Conservation (phyloP, 345 rosid genomes). For the Lepidium sativum region DNA sequence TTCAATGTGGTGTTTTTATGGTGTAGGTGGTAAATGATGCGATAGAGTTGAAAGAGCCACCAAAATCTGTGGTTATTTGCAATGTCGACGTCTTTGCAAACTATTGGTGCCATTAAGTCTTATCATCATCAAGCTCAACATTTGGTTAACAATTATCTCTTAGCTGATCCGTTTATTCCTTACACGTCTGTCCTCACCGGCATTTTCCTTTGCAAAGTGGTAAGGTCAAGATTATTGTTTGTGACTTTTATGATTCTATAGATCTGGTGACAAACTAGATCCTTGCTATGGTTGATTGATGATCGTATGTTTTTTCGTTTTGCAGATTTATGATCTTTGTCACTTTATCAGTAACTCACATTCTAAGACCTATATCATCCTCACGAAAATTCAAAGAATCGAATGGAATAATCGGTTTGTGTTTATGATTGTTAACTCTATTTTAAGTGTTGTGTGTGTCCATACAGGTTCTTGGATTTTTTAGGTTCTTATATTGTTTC, state of each 20-base stretch:
- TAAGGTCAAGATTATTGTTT: conserved; percentile 9
- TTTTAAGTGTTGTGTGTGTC: neutral
- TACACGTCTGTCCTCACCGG: conserved; percentile 72
- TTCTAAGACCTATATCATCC: conserved; percentile 54
- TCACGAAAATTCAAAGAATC: conserved; percentile 53
- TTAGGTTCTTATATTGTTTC: neutral
- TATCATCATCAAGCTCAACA: conserved; percentile 65
- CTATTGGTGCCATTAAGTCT: conserved; percentile 34
- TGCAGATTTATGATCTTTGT: conserved; percentile 66
- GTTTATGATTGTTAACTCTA: conserved; percentile 7
- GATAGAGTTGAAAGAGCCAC: neutral
- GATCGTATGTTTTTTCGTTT: neutral
- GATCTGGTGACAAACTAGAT: neutral
- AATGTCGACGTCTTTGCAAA: conserved; percentile 27
- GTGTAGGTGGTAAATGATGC: conserved; percentile 3
- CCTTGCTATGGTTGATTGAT: neutral
- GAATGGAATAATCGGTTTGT: conserved; percentile 94
- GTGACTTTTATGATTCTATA: neutral
- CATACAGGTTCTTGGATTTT: neutral
- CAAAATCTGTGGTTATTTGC: neutral
- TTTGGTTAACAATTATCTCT: conserved; percentile 57
- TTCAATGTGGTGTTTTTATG: neutral
- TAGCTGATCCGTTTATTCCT: conserved; percentile 66
- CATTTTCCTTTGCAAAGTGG: conserved; percentile 85
- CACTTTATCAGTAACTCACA: conserved; percentile 58